phyloP scores from a whole-genome alignment of 306 rosid species.

The Cajanus cajan region DNA sequence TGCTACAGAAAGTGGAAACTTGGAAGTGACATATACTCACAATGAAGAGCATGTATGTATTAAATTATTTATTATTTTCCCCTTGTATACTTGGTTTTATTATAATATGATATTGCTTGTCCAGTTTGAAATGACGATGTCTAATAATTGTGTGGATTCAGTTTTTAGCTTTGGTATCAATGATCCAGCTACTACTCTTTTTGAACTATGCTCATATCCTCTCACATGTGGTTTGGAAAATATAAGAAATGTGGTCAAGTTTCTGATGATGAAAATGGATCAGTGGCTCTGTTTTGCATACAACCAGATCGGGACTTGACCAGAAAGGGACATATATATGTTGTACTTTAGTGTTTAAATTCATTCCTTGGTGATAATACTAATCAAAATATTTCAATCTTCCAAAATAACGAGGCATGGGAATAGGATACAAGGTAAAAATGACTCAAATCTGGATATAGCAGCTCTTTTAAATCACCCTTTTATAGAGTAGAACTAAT shows the following conservation, averaged over 20 bases:
- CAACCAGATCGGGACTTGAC: neutral
- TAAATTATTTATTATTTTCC: neutral
- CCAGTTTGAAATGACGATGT: conserved; percentile 17
- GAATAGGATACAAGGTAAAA: neutral
- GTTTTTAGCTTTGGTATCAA: neutral
- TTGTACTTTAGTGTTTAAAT: neutral
- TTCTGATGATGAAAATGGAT: neutral
- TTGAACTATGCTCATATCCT: neutral
- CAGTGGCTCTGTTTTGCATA: neutral
- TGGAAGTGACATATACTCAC: conserved; percentile 90
- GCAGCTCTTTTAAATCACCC: neutral
- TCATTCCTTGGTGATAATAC: conserved; percentile 5
- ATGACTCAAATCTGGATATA: neutral
- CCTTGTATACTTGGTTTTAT: neutral
- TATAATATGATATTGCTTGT: neutral
- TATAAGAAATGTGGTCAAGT: neutral
- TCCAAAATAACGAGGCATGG: neutral
- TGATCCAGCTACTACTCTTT: neutral
- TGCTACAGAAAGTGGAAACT: conserved; percentile 83
- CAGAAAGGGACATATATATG: conserved; percentile 2
- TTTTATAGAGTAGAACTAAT: neutral
- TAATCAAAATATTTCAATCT: neutral
- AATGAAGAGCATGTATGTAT: conserved; percentile 75
- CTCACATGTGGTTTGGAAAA: neutral
- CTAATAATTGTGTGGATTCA: neutral